Base-by-base conservation (phyloP, 2,329 filamentous ascomycete species). In the Cyphellophora attinorum region DNA sequence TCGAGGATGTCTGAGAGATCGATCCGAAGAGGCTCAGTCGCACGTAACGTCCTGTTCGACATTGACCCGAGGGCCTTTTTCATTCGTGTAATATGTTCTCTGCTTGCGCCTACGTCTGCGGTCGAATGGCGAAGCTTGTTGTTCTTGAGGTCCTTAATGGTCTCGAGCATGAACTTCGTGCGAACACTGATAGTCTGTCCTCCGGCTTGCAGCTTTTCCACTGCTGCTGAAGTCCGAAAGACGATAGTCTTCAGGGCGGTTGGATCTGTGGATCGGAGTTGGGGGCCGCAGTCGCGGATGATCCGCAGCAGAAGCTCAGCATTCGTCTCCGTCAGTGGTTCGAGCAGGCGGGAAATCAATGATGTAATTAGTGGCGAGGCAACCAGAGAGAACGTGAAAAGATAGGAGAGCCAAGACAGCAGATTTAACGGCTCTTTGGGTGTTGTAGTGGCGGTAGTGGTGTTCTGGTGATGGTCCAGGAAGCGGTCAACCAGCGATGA, bases 161-260 rank as follows among this genome's bases (percentile, higher is more conserved):
- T 91, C 52, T 96, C 89, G 33, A 98, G 83, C 88, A 96, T 96
- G 60, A 95, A 95, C 47, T 83, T 93, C 1, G 89, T 95, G 37
- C 91, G 79, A 6, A 88, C 83, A 2, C 86, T 89, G 17, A 94
- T 65, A 13, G 39, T 28, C 18, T 44, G 37, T 13, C 77, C 81
- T 10, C 66, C 65, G 49, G 83, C 76, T 4, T 81, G 83, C 21
- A 71, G 64, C 40, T 75, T 77, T 1, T 74, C 66, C 3, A 88
- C 73, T 1, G 79, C 76, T 14, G 79, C 77, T 45, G 85, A 83
- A 38, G 96, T 72, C 32, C 85, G 68, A 8, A 80, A 65, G 5
- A 94, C 79, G 42, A 98, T 91, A 42, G 93, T 85, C 55, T 93
- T 94, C 32, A 98, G 64, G 0, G 89, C 70, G 21, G 83, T 79